A percentile compares a stretch with the other conserved stretches of the same genome.
Evolutionary conservation across 2,329 filamentous ascomycete species (phyloP).

Genomic region (Neonectria punicea): DNA sequence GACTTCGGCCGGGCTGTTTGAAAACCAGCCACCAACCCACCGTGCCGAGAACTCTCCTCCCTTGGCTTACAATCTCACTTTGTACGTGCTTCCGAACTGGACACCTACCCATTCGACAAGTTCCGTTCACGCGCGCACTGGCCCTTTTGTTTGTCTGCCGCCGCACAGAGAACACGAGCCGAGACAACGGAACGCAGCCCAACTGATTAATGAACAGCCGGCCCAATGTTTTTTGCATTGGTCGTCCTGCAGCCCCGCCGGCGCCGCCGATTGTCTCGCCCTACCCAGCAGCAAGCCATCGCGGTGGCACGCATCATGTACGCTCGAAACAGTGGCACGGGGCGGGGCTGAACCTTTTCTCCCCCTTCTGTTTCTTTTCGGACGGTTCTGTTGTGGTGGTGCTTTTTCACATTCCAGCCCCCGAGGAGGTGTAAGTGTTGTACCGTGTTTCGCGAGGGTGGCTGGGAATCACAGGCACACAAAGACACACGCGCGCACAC

Average conservation of each 20-base stretch:
- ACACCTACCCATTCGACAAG: too few species aligned
- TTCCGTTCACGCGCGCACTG: neutral
- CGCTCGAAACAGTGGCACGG: constrained; percentile 10
- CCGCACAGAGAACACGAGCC: neutral
- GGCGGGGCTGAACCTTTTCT: constrained; percentile 8
- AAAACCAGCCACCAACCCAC: neutral
- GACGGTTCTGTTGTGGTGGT: neutral
- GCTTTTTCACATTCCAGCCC: neutral
- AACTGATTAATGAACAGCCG: neutral
- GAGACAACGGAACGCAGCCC: constrained; percentile 8
- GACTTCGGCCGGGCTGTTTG: neutral
- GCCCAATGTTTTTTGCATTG: neutral
- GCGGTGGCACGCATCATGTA: constrained; percentile 14
- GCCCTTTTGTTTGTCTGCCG: neutral
- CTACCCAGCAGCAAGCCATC: constrained; percentile 11
- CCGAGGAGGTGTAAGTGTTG: constrained; percentile 4
- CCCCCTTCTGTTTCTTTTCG: neutral
- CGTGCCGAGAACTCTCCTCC: neutral
- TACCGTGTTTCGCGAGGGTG: constrained; percentile 7
- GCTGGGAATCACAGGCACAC: constrained; percentile 1
- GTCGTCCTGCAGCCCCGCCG: constrained; percentile 1
- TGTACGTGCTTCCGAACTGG: too few species aligned
- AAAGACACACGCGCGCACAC: neutral
- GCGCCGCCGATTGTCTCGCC: constrained; percentile 5
- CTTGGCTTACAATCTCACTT: neutral